Base-by-base conservation (phyloP, 2,329 filamentous ascomycete genomes). In the Neofusicoccum laricinum region DNA sequence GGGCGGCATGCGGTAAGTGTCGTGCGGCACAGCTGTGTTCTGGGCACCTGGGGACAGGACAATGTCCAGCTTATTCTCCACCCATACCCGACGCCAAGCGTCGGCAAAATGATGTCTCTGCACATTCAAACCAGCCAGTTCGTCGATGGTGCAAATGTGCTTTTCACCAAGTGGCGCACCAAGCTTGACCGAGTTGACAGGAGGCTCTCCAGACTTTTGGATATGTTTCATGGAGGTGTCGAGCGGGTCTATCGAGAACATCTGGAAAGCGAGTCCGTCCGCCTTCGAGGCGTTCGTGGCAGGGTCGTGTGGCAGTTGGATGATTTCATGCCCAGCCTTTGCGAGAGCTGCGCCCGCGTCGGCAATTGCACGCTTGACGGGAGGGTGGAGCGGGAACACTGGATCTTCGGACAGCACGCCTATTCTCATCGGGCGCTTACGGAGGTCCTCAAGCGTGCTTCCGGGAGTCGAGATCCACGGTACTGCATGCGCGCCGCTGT, bases 11-110 rank as follows among this genome's bases (percentile, higher is more conserved):
- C 81, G 79, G 32, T 55, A 63, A 4, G 40, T 53, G 50, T 64
- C 63, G 34, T 64, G 63, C 17, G 73, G 75, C 0, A 83, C 79
- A 0, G 85, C 84, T 0, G 83, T 85, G n/a, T 74, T 79, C 67
- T 83, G 81, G 4, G 83, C 80, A 1, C 78, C 77, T 2, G 82
- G 79, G 55, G 77, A 78, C 19, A 87, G 61, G 0, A 86, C 71
- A 0, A 80, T 80, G 71, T 87, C 85, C 3, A 87, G 70, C 5
- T 74, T 69, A 17, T 83, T 71, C 15, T 79, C 71, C 1, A 76
- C 70, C 72, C 82, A 80, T 0, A 77, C 43, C 40, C 74, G 73
- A 15, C 81, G 77, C 76, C 79, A 86, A 0, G 66, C 69, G n/a
- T 78, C 74, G 3, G 73, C 38, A n/a, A 80, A 75, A 64, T 71